Base-by-base conservation (phyloP, 352 stramenopile genomes). In the Phytophthora lateralis region DNA sequence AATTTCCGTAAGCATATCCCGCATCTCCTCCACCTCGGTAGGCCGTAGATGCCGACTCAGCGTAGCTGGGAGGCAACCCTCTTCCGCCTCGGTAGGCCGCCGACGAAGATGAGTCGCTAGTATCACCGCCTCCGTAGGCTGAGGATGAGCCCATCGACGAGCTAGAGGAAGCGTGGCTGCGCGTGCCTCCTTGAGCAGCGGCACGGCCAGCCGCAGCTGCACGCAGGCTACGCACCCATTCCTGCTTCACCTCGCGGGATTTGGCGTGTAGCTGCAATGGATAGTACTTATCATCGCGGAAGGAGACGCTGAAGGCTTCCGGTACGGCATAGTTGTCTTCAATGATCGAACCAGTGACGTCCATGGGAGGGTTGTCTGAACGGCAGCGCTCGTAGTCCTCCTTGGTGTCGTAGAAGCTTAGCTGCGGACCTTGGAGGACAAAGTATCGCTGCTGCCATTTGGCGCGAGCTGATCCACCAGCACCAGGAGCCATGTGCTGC, bases 391-490 rank as follows among this genome's bases (percentile, higher is more conserved):
- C 82, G 62, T 93, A 95, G 65, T 95, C 87, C 44, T 93, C 85
- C 53, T 95, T 93, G 2, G 85, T 94, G 52, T 93, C 85, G 66
- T 90, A 95, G 34, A 91, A 92, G 39, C 77, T 90, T 27, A 95
- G 66, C 58, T 90, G 80, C 21, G 71, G 69, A 24, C 85, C 87
- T 68, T 93, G 80, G 12, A 95, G 55, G 38, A 95, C 87, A 66
- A 95, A 93, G 71, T 94, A 95, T 10, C 85, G 85, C 64, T 94
- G 87, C 70, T 94, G 83, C 87, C 87, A 95, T 67, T 91, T 90
- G n/a, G 75, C 73, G 20, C 62, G 79, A 24, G 59, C 72, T 51
- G 64, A 71, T 0, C 63, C 66, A 49, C 53, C 69, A 49, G 66
- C 74, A 20, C 75, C 75, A 7, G 75, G 71, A 27, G 79, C 66